Evolutionary conservation across 2,329 filamentous ascomycete species (phyloP).

Genomic region (Incumbomyces lentus): DNA sequence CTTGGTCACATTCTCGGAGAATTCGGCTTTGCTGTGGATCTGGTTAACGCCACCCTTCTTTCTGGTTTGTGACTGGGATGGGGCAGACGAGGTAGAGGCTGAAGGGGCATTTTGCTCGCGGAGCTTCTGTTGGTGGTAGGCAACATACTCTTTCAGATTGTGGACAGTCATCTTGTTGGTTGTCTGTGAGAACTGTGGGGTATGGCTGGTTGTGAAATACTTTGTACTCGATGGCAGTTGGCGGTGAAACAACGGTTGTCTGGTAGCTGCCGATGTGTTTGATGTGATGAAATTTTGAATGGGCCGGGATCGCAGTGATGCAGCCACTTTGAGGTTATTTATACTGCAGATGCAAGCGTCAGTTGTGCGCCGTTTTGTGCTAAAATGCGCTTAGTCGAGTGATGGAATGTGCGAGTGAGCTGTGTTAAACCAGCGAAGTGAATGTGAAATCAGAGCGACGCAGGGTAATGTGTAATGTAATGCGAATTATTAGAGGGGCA

Average conservation of each 20-base stretch:
- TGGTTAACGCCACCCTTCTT: conserved; percentile 21
- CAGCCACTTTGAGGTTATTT: conserved; percentile 24
- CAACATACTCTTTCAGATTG: conserved; percentile 27
- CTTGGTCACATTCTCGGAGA: conserved; percentile 39
- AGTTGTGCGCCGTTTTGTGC: background rate
- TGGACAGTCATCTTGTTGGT: conserved; percentile 37
- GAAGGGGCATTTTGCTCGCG: conserved; percentile 14
- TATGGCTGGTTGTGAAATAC: conserved; percentile 23
- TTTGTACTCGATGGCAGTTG: conserved; percentile 10
- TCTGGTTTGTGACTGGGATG: conserved; percentile 8
- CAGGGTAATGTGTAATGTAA: conserved; percentile 5
- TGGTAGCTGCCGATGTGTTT: background rate
- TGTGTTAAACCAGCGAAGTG: background rate
- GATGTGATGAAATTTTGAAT: conserved; percentile 13
- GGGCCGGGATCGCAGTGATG: conserved; percentile 12
- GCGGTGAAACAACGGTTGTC: background rate
- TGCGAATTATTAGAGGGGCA: background rate
- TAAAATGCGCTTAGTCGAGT: conserved; percentile 1
- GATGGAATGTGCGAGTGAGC: conserved; percentile 9
- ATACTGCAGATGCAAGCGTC: background rate
- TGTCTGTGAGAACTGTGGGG: conserved; percentile 35
- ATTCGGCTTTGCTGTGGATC: conserved; percentile 47
- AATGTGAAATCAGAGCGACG: conserved; percentile 4
- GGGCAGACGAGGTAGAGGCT: conserved; percentile 3
- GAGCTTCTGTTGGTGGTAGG: conserved; percentile 21